Evolutionary conservation across 2,329 filamentous ascomycete genomes (phyloP).

Genomic region (Beauveria australis): DNA sequence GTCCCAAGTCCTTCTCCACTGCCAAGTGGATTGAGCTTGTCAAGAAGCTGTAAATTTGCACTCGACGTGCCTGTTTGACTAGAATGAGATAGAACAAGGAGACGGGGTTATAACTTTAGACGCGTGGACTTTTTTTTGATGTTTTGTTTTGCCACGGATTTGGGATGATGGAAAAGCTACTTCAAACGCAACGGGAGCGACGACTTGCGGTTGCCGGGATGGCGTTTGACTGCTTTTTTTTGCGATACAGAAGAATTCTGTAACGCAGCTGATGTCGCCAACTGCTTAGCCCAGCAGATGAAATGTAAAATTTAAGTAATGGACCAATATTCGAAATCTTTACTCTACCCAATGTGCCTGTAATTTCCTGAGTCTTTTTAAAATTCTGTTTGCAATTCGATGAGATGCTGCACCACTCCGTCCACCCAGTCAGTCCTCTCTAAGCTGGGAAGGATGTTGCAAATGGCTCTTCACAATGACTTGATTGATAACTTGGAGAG

Average conservation of each 20-base stretch:
- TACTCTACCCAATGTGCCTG: neutral
- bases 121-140: neutral
- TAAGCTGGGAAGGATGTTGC: too few relatives aligned
- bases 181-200: conserved; percentile 6
- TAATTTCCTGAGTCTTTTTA: too few relatives aligned
- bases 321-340: neutral
- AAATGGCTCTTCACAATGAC: too few relatives aligned
- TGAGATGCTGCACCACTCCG: too few relatives aligned
- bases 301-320: conserved; percentile 11
- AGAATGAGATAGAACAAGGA: conserved; percentile 2
- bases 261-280: neutral
- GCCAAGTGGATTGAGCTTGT: conserved; percentile 92
- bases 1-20: conserved; percentile 98
- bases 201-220: conserved; percentile 4
- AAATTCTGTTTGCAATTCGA: too few relatives aligned
- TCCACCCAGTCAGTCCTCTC: too few relatives aligned
- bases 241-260: neutral
- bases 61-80: neutral
- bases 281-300: conserved; percentile 2
- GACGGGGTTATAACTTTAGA: conserved; percentile 7
- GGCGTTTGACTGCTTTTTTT: conserved; percentile 10
- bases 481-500: too few relatives aligned
- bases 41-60: conserved; percentile 71
- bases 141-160: conserved; percentile 9
- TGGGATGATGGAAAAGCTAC: conserved; percentile 4